These are phyloP conservation scores for Aspergillus sp. DNA, from an alignment of 2,329 filamentous ascomycete genomes.

Conservation along the genomic window DNA sequence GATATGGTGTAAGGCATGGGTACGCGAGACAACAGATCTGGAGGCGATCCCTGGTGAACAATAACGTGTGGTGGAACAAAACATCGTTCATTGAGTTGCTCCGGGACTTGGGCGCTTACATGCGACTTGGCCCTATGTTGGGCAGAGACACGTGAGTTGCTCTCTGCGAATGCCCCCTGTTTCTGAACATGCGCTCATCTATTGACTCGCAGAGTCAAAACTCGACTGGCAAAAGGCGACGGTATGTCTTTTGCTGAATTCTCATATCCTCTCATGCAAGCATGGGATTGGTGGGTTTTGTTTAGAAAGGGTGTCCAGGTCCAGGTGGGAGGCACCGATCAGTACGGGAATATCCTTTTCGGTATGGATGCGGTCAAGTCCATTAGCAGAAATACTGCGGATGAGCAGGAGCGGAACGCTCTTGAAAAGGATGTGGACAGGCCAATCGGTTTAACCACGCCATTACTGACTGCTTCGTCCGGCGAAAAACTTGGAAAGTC, in stretches of 20 bases:
- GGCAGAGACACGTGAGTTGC: conserved; percentile 71
- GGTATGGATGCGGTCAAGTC: conserved; percentile 80
- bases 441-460: conserved; percentile 83
- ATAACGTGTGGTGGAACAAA: conserved; percentile 73
- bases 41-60: conserved; percentile 66
- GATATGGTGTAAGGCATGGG: conserved; percentile 58
- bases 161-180: background rate
- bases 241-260: conserved; percentile 96
- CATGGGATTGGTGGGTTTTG: conserved; percentile 94
- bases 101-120: conserved; percentile 62
- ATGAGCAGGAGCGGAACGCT: conserved; percentile 31
- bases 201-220: conserved; percentile 57
- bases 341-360: conserved; percentile 91
- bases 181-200: conserved; percentile 2
- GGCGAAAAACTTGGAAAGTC: conserved; percentile 94
- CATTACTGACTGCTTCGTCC: conserved; percentile 74
- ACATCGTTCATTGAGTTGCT: conserved; percentile 68
- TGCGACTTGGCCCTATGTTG: conserved; percentile 80
- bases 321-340: conserved; percentile 91
- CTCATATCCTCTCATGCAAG: conserved; percentile 84
- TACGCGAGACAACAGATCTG: conserved; percentile 59
- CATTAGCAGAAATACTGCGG: conserved; percentile 48
- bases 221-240: conserved; percentile 73
- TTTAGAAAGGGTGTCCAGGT: conserved; percentile 67
- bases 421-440: conserved; percentile 32